Evolutionary conservation across 2,329 filamentous ascomycete species (phyloP).

Genomic region (Phoma sp.): DNA sequence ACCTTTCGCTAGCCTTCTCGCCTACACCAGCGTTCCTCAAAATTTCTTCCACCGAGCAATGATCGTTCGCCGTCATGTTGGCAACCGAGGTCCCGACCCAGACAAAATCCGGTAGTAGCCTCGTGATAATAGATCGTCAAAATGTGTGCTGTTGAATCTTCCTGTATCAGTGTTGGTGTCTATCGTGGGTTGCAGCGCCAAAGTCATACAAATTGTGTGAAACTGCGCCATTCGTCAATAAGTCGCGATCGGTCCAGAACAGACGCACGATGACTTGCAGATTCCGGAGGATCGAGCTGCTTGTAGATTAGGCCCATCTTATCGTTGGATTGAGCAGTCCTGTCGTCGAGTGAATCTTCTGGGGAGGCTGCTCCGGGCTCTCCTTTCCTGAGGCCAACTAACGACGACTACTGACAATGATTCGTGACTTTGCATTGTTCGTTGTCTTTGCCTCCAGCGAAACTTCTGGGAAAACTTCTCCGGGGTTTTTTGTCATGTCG

Average conservation of each 20-base stretch:
- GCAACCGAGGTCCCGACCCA: not conserved
- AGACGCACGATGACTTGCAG: slow-evolving; percentile 1
- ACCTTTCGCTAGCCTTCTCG: slow-evolving; percentile 5
- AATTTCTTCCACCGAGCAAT: not conserved
- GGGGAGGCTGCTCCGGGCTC: not conserved
- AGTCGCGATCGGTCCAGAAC: not conserved
- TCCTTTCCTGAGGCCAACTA: not conserved
- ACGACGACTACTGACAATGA: not conserved
- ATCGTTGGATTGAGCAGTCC: not conserved
- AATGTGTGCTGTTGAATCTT: too few relatives aligned
- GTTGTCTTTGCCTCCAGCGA: not conserved
- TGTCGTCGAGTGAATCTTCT: not conserved
- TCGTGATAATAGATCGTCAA: too few relatives aligned
- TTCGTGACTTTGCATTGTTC: not conserved
- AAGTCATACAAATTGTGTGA: not conserved
- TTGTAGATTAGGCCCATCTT: not conserved
- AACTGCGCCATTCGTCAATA: not conserved
- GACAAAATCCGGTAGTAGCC: not conserved
- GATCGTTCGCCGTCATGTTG: not conserved
- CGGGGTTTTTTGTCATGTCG: too few relatives aligned
- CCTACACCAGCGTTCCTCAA: slow-evolving; percentile 6
- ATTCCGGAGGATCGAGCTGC: slow-evolving; percentile 8
- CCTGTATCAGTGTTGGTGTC: too few relatives aligned
- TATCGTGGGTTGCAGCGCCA: too few relatives aligned
- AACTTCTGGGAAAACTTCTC: too few relatives aligned